Percentiles rank a stretch among this genome's conserved stretches.
phyloP scores from a whole-genome alignment of 305 asterid species.

The Rubia tinctorum region DNA sequence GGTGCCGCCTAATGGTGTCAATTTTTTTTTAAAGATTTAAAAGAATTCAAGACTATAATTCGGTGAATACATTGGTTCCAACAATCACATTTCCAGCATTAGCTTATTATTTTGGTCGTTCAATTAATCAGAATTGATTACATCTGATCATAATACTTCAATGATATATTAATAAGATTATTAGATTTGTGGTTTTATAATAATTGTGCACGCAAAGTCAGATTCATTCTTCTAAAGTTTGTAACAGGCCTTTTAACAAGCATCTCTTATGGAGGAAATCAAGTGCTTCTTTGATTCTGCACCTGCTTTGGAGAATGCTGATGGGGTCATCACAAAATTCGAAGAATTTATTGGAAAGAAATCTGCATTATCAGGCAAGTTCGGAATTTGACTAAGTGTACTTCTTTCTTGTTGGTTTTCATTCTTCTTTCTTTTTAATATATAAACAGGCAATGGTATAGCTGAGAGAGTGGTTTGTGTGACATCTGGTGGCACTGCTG shows the following conservation, averaged over 20 bases:
- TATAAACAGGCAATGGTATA: conserved; percentile 34
- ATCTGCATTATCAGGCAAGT: conserved; percentile 43
- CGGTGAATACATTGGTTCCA: not conserved
- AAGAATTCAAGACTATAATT: not conserved
- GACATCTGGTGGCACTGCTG: conserved; percentile 97
- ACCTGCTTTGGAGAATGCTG: conserved; percentile 65
- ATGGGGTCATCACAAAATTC: conserved; percentile 44
- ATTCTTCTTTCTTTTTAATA: conserved; percentile 8
- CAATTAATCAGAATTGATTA: not conserved
- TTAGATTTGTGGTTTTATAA: too few relatives aligned
- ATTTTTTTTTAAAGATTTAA: conserved; percentile 16
- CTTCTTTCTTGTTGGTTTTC: not conserved
- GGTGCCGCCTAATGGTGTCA: not conserved
- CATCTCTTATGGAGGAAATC: conserved; percentile 29
- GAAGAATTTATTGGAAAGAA: conserved; percentile 44
- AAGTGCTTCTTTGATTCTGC: conserved; percentile 75
- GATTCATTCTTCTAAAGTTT: not conserved
- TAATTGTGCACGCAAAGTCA: not conserved
- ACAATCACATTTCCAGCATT: not conserved
- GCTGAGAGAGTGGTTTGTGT: conserved; percentile 64
- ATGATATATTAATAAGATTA: not conserved
- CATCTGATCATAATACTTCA: not conserved
- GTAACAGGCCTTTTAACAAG: not conserved
- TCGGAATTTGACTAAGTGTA: not conserved
- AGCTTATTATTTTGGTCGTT: too few relatives aligned